Base-by-base conservation (phyloP, 148 eudicot species). In the Amaranthus palmeri region DNA sequence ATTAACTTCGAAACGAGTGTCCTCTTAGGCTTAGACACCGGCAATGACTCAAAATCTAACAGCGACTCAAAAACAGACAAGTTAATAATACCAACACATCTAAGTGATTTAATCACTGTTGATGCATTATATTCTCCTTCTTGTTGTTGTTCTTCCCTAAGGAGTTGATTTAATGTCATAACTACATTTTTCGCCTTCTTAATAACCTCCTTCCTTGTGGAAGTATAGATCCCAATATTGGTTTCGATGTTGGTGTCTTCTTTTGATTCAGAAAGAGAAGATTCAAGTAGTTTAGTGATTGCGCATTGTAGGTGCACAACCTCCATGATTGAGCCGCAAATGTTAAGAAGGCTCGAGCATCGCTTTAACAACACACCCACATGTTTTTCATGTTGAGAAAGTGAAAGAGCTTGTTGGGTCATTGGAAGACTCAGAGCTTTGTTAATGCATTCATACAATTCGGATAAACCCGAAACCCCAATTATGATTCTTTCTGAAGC, bases 351-450 rank as follows among this genome's bases (percentile, higher is more conserved):
- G 52, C 52, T 74, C n/a, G 63, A 67, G 41, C 84, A 78, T 44
- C 64, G 55, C 48, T 80, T 80, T 36, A 80, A 51, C 52, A 83
- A 70, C 70, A 70, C 81, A 11, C 76, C 70, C 7, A 78, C 65
- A 60, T 74, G 81, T 53, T 69, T 68, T 51, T 74, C 73, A 3
- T 74, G 58, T 15, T 75, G 81, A 44, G 72, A 68, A 54, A 61
- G 65, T 61, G 80, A 81, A 41, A 81, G 73, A 52, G 79, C 68
- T 79, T 81, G 83, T 65, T 79, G 81, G 17, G 86, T 83, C 36
- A 65, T 36, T 36, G 88, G 83, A 64, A 83, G 82, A 70, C 61
- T 70, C 44, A 81, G 67, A 43, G 76, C 78, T 9, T 79, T 76
- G 62, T 81, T 81, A 43, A 79, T 50, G 42, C 81, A 81, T 5